Evolutionary conservation across 2,329 filamentous ascomycete species (phyloP).

Genomic region (Ophiognomonia clavigignenti-juglandacearum): DNA sequence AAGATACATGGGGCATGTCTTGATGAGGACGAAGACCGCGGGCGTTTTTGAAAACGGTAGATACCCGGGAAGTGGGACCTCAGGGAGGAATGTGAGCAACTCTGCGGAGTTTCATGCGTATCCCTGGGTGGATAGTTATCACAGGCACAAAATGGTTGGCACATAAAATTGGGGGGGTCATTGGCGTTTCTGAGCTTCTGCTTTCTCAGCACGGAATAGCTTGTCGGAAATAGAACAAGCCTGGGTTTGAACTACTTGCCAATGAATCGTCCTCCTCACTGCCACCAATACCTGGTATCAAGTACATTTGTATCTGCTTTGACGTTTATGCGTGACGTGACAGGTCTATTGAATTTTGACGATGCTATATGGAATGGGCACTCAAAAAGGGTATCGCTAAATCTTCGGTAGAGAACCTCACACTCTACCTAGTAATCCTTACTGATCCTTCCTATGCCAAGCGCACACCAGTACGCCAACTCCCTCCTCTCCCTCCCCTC

Average conservation of each 20-base stretch:
- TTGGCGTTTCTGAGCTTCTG: conserved; percentile 13
- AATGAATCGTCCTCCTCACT: conserved; percentile 15
- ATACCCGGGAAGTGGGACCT: conserved; percentile 2
- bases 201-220: conserved; percentile 4
- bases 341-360: no score
- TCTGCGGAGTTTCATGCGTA: no score
- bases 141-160: conserved; percentile 12
- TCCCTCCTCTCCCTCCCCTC: conserved; percentile 74
- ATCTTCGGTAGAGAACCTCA: not conserved
- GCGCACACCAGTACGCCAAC: conserved; percentile 90
- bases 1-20: no score
- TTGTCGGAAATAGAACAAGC: conserved; percentile 16
- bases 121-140: conserved; percentile 10
- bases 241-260: conserved; percentile 12
- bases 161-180: conserved; percentile 8
- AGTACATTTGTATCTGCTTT: not conserved
- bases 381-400: conserved; percentile 41
- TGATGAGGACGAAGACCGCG: not conserved
- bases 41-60: not conserved
- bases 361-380: no score
- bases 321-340: not conserved
- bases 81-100: conserved; percentile 2
- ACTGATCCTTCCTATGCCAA: conserved; percentile 79
- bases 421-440: conserved; percentile 31
- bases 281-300: not conserved